Evolutionary conservation across 768 basidiomycete genomes (phyloP), one percentile per base, ranked within the genome.

Genomic region (Pulveroboletus sp.): DNA sequence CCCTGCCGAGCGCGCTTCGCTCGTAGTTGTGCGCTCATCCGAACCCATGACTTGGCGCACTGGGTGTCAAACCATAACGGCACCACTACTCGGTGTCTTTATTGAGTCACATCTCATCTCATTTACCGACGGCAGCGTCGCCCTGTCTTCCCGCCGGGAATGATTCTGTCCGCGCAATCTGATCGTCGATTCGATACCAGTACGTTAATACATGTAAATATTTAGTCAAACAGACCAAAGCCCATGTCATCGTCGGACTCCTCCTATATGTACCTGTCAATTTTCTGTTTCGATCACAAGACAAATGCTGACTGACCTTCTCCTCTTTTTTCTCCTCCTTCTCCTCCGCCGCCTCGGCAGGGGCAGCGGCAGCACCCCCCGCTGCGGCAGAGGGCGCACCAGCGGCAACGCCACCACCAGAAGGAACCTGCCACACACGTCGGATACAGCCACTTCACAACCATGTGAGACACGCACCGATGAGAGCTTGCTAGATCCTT

Each of bases 201-300:
- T 53, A 55, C 10, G 54, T n/a, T 22, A 36, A 16, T 37, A 30
- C 24, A 14, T 6, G 39, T 23, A 32, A 4, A 39, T 32, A 56
- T 51, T 78, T 85, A 96, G 78, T 96, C 93, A 79, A 96, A 96
- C 57, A 96, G 81, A 76, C 93, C 93, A 73, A 97, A 97, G 78
- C 93, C 93, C 93, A 96, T 96, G 75, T 96, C 94, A 62, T 96
- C 94, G 79, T 95, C 93, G 47, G 89, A 91, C 70, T 94, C 91
- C 74, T 91, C 88, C 86, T 92, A 67, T 47, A 54, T 31, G 23
- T 29, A 35, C 45, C 32, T 2, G 50, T 56, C 35, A 52, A 45
- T 29, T 17, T 13, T 5, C 29, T 43, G 4, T 50, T 40, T 22
- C 43, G 14, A 41, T 43, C 14, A 38, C 8, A 4, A 1, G 10